Percentiles rank a stretch among this genome's conserved stretches.
Conservation (phyloP, 768 basidiomycete genomes). For the Pleurotus ostreatus region DNA sequence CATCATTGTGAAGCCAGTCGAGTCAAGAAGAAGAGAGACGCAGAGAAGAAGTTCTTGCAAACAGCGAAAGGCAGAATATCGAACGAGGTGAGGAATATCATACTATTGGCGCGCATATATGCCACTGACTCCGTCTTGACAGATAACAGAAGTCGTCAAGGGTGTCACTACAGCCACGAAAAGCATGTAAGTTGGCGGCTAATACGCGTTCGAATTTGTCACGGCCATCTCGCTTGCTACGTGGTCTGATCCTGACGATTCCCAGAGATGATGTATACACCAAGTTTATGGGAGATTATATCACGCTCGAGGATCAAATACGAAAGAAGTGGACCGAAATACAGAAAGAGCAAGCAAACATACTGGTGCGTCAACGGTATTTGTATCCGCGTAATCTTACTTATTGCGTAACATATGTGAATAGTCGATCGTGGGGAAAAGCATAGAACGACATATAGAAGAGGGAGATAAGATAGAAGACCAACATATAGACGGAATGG, state of each 20-base stretch:
- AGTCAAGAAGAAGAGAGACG: slow-evolving; percentile 3
- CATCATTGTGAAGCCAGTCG: not conserved
- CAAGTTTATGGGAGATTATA: slow-evolving; percentile 1
- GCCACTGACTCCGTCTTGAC: too few species aligned
- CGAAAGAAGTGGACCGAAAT: slow-evolving; percentile 5
- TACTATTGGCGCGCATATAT: not conserved
- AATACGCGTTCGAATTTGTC: too few species aligned
- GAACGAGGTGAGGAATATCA: not conserved
- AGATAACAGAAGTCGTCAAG: not conserved
- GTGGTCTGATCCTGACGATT: too few species aligned
- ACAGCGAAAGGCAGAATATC: not conserved
- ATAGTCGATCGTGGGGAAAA: not conserved
- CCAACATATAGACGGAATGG: not conserved
- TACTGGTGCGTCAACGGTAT: not conserved
- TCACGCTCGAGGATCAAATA: not conserved
- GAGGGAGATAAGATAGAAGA: not conserved
- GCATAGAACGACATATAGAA: not conserved
- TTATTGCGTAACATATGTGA: not conserved
- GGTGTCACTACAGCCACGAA: not conserved
- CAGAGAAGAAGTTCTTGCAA: slow-evolving; percentile 1
- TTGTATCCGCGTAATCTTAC: not conserved
- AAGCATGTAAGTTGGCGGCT: not conserved
- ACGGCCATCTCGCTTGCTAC: too few species aligned
- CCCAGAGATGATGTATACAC: not conserved
- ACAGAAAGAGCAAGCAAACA: not conserved